phyloP scores from a whole-genome alignment of 768 basidiomycete genomes.

The Asterophora parasitica region DNA sequence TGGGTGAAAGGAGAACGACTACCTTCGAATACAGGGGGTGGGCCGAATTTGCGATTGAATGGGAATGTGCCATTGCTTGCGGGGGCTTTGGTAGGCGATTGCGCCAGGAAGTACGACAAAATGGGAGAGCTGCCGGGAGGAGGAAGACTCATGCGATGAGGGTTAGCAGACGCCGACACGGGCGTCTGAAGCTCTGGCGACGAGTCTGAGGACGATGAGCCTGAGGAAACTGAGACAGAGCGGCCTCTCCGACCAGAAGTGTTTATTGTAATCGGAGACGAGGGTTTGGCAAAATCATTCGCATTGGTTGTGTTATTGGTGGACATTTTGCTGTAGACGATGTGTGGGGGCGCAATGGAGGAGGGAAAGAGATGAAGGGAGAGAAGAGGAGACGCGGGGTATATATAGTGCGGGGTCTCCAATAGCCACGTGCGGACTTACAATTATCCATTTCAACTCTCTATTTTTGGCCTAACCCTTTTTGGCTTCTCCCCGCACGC shows the following conservation, averaged over 20 bases:
- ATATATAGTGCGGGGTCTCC: conserved; percentile 19
- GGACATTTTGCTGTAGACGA: conserved; percentile 8
- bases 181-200: conserved; percentile 52
- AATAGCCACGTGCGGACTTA: conserved; percentile 13
- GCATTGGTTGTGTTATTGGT: conserved; percentile 25
- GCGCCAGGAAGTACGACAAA: conserved; percentile 61
- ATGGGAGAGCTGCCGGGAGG: conserved; percentile 68
- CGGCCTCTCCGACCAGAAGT: conserved; percentile 42
- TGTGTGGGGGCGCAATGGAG: conserved; percentile 13
- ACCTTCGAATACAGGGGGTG: conserved; percentile 64
- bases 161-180: conserved; percentile 34
- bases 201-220: conserved; percentile 52
- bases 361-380: conserved; percentile 17
- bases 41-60: conserved; percentile 52
- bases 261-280: conserved; percentile 62
- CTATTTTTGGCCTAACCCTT: neutral
- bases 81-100: conserved; percentile 52
- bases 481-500: neutral
- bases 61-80: conserved; percentile 47
- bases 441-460: conserved; percentile 5
- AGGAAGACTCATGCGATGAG: conserved; percentile 39
- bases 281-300: conserved; percentile 35
- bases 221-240: conserved; percentile 59
- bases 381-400: conserved; percentile 12
- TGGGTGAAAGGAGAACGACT: conserved; percentile 5